phyloP scores from a whole-genome alignment of 225 moss, liverwort and hornwort genomes.

The Bryoerythrophyllum caledonicum region DNA sequence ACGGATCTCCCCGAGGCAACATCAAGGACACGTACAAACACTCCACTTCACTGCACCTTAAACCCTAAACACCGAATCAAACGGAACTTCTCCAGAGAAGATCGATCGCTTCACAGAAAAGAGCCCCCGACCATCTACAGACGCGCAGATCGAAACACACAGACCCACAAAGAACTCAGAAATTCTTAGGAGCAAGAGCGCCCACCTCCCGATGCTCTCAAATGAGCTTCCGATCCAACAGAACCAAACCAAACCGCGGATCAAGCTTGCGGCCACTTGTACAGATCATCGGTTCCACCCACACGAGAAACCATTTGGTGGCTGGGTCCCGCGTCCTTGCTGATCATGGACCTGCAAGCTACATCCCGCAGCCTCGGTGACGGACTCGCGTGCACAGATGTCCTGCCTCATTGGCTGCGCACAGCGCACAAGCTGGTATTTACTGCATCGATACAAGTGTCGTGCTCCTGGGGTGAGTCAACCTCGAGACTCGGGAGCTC shows the following conservation, averaged over 20 bases:
- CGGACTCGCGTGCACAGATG: not conserved
- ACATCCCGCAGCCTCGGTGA: not conserved
- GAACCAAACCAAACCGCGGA: not conserved
- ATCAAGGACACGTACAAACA: not conserved
- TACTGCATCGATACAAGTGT: not conserved
- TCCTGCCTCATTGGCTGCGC: not conserved
- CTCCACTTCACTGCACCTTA: not conserved
- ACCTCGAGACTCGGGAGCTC: not conserved
- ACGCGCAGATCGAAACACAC: not conserved
- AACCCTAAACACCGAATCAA: slow-evolving; percentile 26
- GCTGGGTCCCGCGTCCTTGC: not conserved
- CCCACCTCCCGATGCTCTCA: too few species aligned
- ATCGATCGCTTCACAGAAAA: not conserved
- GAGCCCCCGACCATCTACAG: not conserved
- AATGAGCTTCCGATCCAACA: not conserved
- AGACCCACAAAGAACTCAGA: not conserved
- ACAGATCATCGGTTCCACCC: slow-evolving; percentile 8
- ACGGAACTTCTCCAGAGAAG: not conserved
- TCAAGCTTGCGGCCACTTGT: slow-evolving; percentile 9
- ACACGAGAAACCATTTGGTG: not conserved
- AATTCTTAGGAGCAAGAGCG: too few species aligned
- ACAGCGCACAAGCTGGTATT: not conserved
- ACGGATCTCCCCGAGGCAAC: not conserved
- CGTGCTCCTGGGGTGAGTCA: not conserved
- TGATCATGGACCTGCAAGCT: not conserved